A percentile compares a stretch with the other conserved stretches of the same genome.
These are phyloP conservation scores for Wickerhamiella allomyrinae DNA, from an alignment of 805 yeast species.

Conservation along the genomic window DNA sequence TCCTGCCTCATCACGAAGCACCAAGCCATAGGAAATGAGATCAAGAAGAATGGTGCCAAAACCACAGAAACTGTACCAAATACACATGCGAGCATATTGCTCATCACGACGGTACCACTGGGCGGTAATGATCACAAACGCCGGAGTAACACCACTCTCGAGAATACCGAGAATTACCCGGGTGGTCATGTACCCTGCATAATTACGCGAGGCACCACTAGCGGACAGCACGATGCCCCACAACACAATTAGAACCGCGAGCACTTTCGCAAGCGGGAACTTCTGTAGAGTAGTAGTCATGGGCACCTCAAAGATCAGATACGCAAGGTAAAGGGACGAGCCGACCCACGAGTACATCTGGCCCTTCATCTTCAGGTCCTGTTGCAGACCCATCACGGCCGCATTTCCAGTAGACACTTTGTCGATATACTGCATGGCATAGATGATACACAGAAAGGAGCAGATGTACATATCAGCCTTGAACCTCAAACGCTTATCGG, in stretches of 20 bases:
- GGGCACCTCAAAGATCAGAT: conserved; percentile 41
- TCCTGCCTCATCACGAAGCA: conserved; percentile 6
- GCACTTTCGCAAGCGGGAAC: conserved; percentile 41
- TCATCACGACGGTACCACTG: conserved; percentile 40
- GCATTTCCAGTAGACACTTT: conserved; percentile 39
- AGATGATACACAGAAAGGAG: conserved; percentile 36
- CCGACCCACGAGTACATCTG: conserved; percentile 36
- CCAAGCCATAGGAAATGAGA: conserved; percentile 17
- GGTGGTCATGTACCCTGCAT: conserved; percentile 33
- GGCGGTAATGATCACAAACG: conserved; percentile 41
- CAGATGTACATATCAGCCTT: conserved; percentile 39
- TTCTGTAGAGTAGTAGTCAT: conserved; percentile 35
- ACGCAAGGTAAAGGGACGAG: conserved; percentile 51
- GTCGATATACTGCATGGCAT: conserved; percentile 48
- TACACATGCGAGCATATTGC: conserved; percentile 39
- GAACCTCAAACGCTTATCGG: conserved; percentile 26
- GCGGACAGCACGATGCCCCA: conserved; percentile 47
- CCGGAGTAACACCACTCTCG: conserved; percentile 34
- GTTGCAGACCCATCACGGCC: conserved; percentile 37
- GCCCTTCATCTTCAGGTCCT: conserved; percentile 34
- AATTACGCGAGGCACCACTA: conserved; percentile 36
- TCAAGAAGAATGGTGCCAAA: conserved; percentile 16
- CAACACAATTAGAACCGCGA: conserved; percentile 33
- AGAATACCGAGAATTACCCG: conserved; percentile 38
- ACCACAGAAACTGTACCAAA: conserved; percentile 24